Base-by-base conservation (phyloP, 1,284 basidiomycete species). In the Afroboletus lepidellus region DNA sequence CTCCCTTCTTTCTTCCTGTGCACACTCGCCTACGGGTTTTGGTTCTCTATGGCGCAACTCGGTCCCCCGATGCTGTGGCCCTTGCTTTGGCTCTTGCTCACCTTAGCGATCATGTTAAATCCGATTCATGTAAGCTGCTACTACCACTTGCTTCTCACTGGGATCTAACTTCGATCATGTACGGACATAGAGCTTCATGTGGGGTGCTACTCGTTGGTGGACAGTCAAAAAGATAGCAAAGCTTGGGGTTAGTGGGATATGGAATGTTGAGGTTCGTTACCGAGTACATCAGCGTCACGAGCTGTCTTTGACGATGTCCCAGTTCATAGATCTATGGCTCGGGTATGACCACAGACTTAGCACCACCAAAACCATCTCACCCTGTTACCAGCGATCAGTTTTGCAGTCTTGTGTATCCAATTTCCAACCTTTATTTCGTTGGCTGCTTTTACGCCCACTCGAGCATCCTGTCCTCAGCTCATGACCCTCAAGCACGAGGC, bases 251-350 rank as follows among this genome's bases (percentile, higher is more conserved):
- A 87, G 91, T 24, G 94, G 94, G 0, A 74, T 78, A 18, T 78
- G 80, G 33, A 77, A 78, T 9, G 92, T 94, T 54, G 91, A 94
- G 77, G 90, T 85, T 57, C 60, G 75, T 65, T 51, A 44, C 29
- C 33, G 32, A 37, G n/a, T 48, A 23, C n/a, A n/a, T 29, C 32
- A 32, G 32, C 23, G 8, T 51, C 23, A 41, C 8, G 21, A 36
- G 24, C 18, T 12, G 34, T 8, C 9, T 24, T 42, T 37, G 20
- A 56, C 42, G 27, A 33, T 48, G 29, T 50, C 34, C 42, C 21
- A 88, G 83, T 91, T 90, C 66, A 73, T 83, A 32, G 89, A 90
- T 72, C 88, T 91, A 79, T 91, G 87, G 87, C 76, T 90, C 65
- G 88, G 86, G 87, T 89, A 68, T 53, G 78, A 61, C 41, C 45